phyloP scores from a whole-genome alignment of 129 eudicot genomes.

The Escallonia rubra region DNA sequence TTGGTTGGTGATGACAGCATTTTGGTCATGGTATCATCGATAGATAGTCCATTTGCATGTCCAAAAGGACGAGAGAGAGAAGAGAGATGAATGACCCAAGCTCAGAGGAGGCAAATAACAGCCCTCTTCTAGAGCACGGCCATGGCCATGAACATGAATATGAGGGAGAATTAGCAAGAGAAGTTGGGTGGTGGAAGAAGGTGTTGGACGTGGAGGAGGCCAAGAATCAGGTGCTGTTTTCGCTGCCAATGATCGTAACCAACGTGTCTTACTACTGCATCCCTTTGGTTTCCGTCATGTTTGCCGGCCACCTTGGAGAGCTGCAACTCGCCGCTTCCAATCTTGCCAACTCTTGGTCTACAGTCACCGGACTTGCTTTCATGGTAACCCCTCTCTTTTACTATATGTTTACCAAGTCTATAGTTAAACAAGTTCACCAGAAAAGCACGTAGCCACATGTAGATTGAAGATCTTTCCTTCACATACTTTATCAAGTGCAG shows the following conservation, averaged over 20 bases:
- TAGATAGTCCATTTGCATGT: not conserved
- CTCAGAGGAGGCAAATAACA: not conserved
- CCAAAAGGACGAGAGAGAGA: not conserved
- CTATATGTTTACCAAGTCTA: not conserved
- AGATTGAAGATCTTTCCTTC: no score
- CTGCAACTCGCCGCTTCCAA: conserved; percentile 45
- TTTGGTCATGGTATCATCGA: no score
- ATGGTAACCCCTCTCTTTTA: conserved; percentile 24
- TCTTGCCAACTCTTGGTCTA: conserved; percentile 53
- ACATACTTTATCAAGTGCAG: no score
- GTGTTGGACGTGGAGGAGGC: conserved; percentile 31
- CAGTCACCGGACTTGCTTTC: conserved; percentile 41
- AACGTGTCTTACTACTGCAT: conserved; percentile 36
- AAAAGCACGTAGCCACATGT: no score
- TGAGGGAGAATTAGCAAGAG: not conserved
- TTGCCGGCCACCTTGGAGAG: conserved; percentile 60
- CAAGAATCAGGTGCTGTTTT: conserved; percentile 28
- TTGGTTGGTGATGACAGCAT: no score
- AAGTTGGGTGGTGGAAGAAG: conserved; percentile 18
- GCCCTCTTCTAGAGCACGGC: not conserved
- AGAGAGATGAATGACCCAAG: not conserved
- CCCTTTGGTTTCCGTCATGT: conserved; percentile 52
- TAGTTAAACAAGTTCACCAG: no score
- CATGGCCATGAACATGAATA: not conserved
- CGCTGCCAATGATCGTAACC: conserved; percentile 42